A percentile compares a stretch with the other conserved stretches of the same genome.
phyloP scores from a whole-genome alignment of 495 filamentous ascomycete species.

The Apiosordaria backusii region DNA sequence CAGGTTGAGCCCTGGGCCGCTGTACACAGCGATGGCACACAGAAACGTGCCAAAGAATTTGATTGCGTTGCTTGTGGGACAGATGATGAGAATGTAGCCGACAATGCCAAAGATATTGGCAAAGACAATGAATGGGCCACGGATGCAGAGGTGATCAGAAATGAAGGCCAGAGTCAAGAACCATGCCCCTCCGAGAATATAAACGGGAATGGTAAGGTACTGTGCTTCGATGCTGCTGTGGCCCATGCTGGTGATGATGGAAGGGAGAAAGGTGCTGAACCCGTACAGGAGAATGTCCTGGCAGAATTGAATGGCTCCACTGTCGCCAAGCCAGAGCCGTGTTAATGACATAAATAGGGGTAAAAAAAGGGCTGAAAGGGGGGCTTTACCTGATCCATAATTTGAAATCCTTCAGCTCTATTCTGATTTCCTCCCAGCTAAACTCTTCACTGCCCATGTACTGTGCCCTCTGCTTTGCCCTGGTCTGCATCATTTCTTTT shows the following conservation, averaged over 20 bases:
- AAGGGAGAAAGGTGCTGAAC: slow-evolving; percentile 58
- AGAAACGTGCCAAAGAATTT: slow-evolving; percentile 58
- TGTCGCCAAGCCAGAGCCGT: slow-evolving; percentile 17
- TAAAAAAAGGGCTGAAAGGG: background rate
- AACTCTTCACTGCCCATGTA: slow-evolving; percentile 49
- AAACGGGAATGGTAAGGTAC: slow-evolving; percentile 41
- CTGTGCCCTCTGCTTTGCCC: slow-evolving; percentile 30
- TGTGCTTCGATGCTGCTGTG: slow-evolving; percentile 47
- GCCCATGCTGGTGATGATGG: slow-evolving; percentile 52
- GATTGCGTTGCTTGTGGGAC: slow-evolving; percentile 32
- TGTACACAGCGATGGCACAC: slow-evolving; percentile 49
- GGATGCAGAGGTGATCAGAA: slow-evolving; percentile 31
- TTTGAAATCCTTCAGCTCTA: slow-evolving; percentile 38
- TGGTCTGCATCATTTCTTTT: slow-evolving; percentile 49
- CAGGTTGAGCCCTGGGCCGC: slow-evolving; percentile 49
- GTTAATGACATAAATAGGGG: slow-evolving; percentile 8
- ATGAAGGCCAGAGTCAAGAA: slow-evolving; percentile 45
- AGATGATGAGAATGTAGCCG: slow-evolving; percentile 51
- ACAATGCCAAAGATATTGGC: slow-evolving; percentile 47
- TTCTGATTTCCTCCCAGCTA: slow-evolving; percentile 49
- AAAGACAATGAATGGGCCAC: slow-evolving; percentile 39
- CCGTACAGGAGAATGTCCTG: slow-evolving; percentile 54
- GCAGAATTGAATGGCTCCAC: slow-evolving; percentile 50
- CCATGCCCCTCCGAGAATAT: slow-evolving; percentile 36
- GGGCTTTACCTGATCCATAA: slow-evolving; percentile 26